Evolutionary conservation across 257 asterid species (phyloP), one percentile per base, ranked within the genome.

Genomic region (Petunia secreta): DNA sequence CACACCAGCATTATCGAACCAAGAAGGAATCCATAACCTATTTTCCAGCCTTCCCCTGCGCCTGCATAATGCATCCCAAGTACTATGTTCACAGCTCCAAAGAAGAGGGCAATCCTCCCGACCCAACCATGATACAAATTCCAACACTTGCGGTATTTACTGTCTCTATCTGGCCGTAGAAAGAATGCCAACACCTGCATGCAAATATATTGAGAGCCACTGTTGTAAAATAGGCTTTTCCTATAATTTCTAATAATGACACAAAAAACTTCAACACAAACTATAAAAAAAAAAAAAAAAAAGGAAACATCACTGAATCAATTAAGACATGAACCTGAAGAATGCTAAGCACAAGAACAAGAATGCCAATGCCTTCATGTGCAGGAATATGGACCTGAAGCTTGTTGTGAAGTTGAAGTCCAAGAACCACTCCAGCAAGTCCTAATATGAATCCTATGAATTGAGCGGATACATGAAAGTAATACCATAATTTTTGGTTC

Each of bases 311-410:
- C 11, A 50, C n/a, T 1, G 38, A 75, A 40, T 75, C 8, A 15
- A 46, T 37, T 37, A 40, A 65, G 73, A 41, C 65, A 15, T 79
- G 50, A 75, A 94, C 98, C 93, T 95, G 98, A 63, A 95, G 96
- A 80, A 93, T 78, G 38, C 92, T 86, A 74, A 95, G 85, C 15
- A 89, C 88, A 60, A 95, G 91, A 25, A 95, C 87, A 71, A 92
- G 94, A 41, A 95, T 88, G 36, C 98, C 98, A 5, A 92, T 85
- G 84, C 97, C 98, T 84, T 87, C 91, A 84, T 95, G 99, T 55
- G 92, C 82, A 8, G 92, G 90, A 80, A 92, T 85, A 85, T 84
- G 78, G 36, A 67, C 90, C 9, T 92, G 97, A 68, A 93, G 82
- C 82, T 80, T 86, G 84, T 85, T 75, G 64, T 90, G 81, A 77